Percentiles rank a stretch among this genome's conserved stretches.
Evolutionary conservation across 2,329 filamentous ascomycete species (phyloP).

Genomic region (Gaeumannomyces sp.): DNA sequence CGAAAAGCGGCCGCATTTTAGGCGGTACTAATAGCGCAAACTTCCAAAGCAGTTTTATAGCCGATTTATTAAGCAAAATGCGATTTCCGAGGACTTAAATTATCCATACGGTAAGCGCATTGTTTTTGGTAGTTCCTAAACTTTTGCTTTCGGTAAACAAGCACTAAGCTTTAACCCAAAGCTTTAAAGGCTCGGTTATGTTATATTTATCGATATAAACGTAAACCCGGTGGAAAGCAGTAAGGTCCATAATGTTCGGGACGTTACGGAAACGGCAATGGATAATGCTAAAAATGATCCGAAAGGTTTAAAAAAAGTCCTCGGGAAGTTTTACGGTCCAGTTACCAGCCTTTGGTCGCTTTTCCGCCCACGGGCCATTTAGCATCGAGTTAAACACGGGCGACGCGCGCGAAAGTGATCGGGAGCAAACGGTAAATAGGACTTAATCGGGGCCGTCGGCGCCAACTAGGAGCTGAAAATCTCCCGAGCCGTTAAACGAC

Average conservation of each 20-base stretch:
- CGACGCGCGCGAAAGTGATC: neutral
- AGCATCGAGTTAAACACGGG: neutral
- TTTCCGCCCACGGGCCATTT: neutral
- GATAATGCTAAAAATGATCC: neutral
- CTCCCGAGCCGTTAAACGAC: neutral
- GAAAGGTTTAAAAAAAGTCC: neutral
- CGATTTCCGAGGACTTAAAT: too few relatives aligned
- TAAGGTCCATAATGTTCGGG: neutral
- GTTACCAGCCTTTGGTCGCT: neutral
- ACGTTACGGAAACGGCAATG: neutral
- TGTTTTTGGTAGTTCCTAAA: too few relatives aligned
- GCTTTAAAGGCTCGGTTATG: neutral
- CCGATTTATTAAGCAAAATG: too few relatives aligned
- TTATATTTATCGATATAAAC: neutral
- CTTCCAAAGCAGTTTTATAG: too few relatives aligned
- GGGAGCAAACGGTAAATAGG: neutral
- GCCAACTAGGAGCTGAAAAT: neutral
- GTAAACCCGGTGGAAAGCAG: neutral
- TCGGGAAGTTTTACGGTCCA: neutral
- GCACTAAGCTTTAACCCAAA: neutral
- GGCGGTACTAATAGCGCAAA: too few relatives aligned
- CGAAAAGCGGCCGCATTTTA: too few relatives aligned
- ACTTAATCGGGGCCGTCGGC: neutral
- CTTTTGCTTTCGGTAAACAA: neutral
- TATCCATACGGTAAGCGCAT: too few relatives aligned